Percentiles rank a stretch among this genome's conserved stretches.
Conservation (phyloP, 148 eudicot genomes). For the Camellia granthamiana region DNA sequence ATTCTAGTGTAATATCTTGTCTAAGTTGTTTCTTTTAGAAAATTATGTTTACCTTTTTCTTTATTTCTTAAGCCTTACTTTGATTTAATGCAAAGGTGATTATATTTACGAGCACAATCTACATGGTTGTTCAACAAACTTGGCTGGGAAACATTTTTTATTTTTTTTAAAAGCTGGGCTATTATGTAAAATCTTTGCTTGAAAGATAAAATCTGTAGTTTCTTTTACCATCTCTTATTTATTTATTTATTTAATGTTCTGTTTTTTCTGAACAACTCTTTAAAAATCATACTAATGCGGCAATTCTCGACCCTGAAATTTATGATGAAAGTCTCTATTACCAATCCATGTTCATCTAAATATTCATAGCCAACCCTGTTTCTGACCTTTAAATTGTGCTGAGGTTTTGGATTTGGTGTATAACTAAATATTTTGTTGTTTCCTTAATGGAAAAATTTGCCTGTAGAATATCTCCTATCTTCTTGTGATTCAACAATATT, state of each 20-base stretch:
- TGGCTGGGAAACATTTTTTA: background rate
- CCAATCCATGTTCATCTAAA: background rate
- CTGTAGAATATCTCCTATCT: no score
- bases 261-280: background rate
- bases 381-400: background rate
- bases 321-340: background rate
- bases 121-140: background rate
- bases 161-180: background rate
- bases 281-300: background rate
- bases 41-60: no score
- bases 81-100: no score
- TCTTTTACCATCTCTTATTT: background rate
- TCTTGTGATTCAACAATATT: background rate
- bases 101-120: background rate
- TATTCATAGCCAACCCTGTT: background rate
- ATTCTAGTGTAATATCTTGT: no score
- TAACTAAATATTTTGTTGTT: background rate
- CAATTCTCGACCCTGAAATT: background rate
- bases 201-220: no score
- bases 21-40: no score
- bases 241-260: background rate
- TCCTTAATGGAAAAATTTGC: background rate
- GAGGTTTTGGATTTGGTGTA: background rate
- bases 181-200: background rate
- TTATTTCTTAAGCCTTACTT: no score